Conservation (phyloP, 2,329 filamentous ascomycete species). For the Cladophialophora yegresii region DNA sequence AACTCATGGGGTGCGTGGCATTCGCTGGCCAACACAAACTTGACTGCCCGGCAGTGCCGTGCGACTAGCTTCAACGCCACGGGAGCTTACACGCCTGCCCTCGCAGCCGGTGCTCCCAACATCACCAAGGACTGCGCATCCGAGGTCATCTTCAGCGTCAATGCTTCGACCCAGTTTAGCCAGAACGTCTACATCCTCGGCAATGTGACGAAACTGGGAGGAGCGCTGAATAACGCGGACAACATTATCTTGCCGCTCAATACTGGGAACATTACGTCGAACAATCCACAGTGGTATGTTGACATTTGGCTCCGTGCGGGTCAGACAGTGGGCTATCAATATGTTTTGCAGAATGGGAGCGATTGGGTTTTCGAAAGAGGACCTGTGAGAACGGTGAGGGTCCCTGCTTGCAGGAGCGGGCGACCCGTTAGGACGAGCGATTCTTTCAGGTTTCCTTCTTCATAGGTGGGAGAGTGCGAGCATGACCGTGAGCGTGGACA, state of each 20-base stretch:
- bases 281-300: slow-evolving; percentile 54
- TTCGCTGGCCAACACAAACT: slow-evolving; percentile 21
- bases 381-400: slow-evolving; percentile 8
- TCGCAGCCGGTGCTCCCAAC: slow-evolving; percentile 28
- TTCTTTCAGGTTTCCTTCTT: slow-evolving; percentile 17
- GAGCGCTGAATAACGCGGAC: slow-evolving; percentile 15
- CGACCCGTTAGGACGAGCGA: slow-evolving; percentile 13
- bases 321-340: slow-evolving; percentile 66
- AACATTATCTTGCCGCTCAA: slow-evolving; percentile 21
- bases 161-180: slow-evolving; percentile 39
- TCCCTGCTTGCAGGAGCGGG: slow-evolving; percentile 22
- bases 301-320: slow-evolving; percentile 60
- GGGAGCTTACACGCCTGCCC: slow-evolving; percentile 33
- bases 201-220: slow-evolving; percentile 59
- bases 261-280: slow-evolving; percentile 25
- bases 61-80: slow-evolving; percentile 30
- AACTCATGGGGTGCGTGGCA: slow-evolving; percentile 35
- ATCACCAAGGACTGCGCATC: slow-evolving; percentile 24
- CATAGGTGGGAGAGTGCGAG: slow-evolving; percentile 3
- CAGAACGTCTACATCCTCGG: slow-evolving; percentile 68
- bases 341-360: slow-evolving; percentile 60
- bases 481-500: background rate
- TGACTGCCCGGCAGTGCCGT: slow-evolving; percentile 26
- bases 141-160: slow-evolving; percentile 31
- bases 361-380: slow-evolving; percentile 42